Evolutionary conservation across 2,329 filamentous ascomycete genomes (phyloP), one percentile per base, ranked within the genome.

Genomic region (Dactylellina leptospora): DNA sequence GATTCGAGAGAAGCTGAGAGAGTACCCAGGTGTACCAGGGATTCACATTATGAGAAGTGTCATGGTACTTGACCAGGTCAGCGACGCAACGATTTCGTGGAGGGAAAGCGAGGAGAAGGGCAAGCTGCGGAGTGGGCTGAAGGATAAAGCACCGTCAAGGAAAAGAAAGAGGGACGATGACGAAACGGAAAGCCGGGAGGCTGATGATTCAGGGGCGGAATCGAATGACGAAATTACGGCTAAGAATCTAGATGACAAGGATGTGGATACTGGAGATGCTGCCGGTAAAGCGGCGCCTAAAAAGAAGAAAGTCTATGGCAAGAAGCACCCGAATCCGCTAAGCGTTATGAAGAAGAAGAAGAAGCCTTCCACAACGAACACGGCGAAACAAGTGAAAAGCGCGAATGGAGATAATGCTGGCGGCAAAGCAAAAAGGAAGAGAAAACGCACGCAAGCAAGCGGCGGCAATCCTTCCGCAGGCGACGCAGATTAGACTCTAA

Each of bases 11-110:
- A 81, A 82, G 75, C 83, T 93, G 81, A 84, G 90, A 54, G 81
- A 80, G n/a, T 84, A 93, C 18, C 84, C 86, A 22, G 90, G 90
- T 18, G 88, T 91, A 51, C 91, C 91, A 18, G 79, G 93, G 73
- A 85, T 95, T 48, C 93, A 93, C 78, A 89, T 93, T 75, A 87
- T 88, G 74, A 84, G 90, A 62, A 90, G 88, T 73, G 90, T 96
- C 59, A 90, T 93, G 86, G 87, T 90, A 61, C 84, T 90, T 82
- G 86, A 90, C 79, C 89, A 90, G 11, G 92, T 95, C 89, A 88
- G 89, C 16, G 84, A 83, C 38, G 84, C 84, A 59, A 90, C 88
- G 13, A 85, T 84, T 38, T 83, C 85, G 66, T 83, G 86, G 48
- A 85, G 88, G 72, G 85, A 88, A 55, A 83, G 83, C 69, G 89